Evolutionary conservation across 371 early-diverging fungal genomes (phyloP).

Genomic region (Synchytrium microbalum): DNA sequence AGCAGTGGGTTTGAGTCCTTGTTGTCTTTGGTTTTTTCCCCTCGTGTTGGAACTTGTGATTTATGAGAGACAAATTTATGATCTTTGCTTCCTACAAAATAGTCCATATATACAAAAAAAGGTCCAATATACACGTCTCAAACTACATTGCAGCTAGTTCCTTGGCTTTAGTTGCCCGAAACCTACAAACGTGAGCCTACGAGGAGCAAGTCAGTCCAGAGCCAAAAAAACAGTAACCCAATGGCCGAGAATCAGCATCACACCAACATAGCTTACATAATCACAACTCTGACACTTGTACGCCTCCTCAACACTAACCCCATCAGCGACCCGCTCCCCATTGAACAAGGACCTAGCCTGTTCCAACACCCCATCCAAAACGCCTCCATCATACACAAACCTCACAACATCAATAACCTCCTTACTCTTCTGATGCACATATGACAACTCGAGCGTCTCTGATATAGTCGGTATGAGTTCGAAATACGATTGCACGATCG

Average conservation of each 20-base stretch:
- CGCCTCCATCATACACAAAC: background rate
- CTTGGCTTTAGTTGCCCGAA: too few species aligned
- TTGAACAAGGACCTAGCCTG: background rate
- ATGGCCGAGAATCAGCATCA: background rate
- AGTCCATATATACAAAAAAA: too few species aligned
- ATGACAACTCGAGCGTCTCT: background rate
- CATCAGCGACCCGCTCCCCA: background rate
- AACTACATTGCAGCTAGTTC: too few species aligned
- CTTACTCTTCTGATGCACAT: background rate
- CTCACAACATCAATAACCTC: background rate
- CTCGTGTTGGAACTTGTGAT: too few species aligned
- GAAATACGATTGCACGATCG: background rate
- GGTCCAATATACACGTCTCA: too few species aligned
- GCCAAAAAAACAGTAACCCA: too few species aligned
- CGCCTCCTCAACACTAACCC: background rate
- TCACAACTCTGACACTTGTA: background rate
- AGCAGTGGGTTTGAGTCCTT: too few species aligned
- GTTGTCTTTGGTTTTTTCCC: too few species aligned
- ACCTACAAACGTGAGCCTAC: too few species aligned
- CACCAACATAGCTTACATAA: background rate
- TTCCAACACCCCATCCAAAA: background rate
- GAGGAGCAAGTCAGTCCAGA: too few species aligned
- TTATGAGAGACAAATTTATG: too few species aligned
- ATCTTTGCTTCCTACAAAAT: too few species aligned
- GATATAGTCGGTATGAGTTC: background rate